These are phyloP conservation scores for Kwoniella botswanensis DNA, from an alignment of 768 basidiomycete species.

Conservation along the genomic window DNA sequence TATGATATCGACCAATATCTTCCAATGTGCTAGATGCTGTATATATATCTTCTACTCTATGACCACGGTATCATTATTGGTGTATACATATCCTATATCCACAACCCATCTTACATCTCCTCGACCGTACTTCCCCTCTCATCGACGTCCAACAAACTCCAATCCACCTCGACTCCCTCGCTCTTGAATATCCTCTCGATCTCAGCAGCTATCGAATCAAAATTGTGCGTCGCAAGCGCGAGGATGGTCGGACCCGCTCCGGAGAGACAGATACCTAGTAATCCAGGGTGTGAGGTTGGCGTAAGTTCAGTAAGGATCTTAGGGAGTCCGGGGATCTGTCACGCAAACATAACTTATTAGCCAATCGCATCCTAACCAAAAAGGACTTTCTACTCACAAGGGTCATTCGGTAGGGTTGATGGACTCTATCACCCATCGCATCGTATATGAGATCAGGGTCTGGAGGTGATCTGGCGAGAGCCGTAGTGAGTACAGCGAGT, in stretches of 20 bases:
- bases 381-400: too few species aligned
- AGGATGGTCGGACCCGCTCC: constrained; percentile 98
- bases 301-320: constrained; percentile 89
- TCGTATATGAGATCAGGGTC: constrained; percentile 97
- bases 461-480: constrained; percentile 84
- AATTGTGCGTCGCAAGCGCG: constrained; percentile 84
- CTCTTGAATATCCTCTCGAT: constrained; percentile 74
- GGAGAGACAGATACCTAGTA: constrained; percentile 95
- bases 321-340: constrained; percentile 93
- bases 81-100: neutral
- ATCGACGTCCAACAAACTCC: constrained; percentile 79
- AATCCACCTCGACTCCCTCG: constrained; percentile 80
- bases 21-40: too few species aligned
- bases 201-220: constrained; percentile 81
- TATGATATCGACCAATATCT: too few species aligned
- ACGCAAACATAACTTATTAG: neutral
- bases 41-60: neutral
- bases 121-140: constrained; percentile 58
- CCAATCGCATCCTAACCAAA: too few species aligned
- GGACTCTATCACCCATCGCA: constrained; percentile 97
- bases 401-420: constrained; percentile 91
- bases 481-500: constrained; percentile 92
- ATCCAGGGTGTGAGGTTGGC: constrained; percentile 85
- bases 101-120: constrained; percentile 30
- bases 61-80: neutral